Evolutionary conservation across 2,329 filamentous ascomycete genomes (phyloP).

Genomic region (Bimuria novae-zelandiae): DNA sequence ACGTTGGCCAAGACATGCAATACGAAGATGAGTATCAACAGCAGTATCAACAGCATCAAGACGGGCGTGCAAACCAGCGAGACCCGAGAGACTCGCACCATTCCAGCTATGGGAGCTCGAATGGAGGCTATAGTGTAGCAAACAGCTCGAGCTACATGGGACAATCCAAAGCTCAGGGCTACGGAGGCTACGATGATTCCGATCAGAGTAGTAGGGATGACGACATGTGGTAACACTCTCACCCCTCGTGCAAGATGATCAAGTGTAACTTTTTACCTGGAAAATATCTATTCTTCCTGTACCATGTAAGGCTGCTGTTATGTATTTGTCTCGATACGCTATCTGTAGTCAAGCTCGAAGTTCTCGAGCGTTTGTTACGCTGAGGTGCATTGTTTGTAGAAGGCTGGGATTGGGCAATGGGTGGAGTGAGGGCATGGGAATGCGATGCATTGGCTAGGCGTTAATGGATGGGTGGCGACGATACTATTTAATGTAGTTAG

Average conservation of each 20-base stretch:
- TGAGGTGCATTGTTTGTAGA: slow-evolving; percentile 2
- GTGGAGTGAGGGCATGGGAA: background rate
- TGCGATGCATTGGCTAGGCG: background rate
- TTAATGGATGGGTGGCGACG: slow-evolving; percentile 1
- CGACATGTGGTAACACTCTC: slow-evolving; percentile 50
- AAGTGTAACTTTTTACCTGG: too few species aligned
- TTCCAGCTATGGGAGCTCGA: slow-evolving; percentile 33
- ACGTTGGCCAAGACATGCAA: slow-evolving; percentile 10
- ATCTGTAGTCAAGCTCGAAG: background rate
- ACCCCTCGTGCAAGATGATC: too few species aligned
- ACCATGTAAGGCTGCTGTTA: slow-evolving; percentile 1
- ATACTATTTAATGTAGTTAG: slow-evolving; percentile 2
- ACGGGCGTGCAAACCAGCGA: slow-evolving; percentile 21
- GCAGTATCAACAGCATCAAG: slow-evolving; percentile 28
- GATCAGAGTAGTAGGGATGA: slow-evolving; percentile 40
- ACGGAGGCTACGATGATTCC: slow-evolving; percentile 35
- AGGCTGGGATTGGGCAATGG: background rate
- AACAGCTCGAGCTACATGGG: slow-evolving; percentile 45
- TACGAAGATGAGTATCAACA: slow-evolving; percentile 25
- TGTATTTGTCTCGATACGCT: too few species aligned
- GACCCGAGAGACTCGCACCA: slow-evolving; percentile 38
- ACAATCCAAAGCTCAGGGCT: slow-evolving; percentile 27
- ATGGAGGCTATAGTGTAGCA: slow-evolving; percentile 43
- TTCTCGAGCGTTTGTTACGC: background rate
- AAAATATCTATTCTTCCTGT: slow-evolving; percentile 1